Evolutionary conservation across 179 eudicot species (phyloP), one percentile per base, ranked within the genome.

Genomic region (Beta lomatogona): DNA sequence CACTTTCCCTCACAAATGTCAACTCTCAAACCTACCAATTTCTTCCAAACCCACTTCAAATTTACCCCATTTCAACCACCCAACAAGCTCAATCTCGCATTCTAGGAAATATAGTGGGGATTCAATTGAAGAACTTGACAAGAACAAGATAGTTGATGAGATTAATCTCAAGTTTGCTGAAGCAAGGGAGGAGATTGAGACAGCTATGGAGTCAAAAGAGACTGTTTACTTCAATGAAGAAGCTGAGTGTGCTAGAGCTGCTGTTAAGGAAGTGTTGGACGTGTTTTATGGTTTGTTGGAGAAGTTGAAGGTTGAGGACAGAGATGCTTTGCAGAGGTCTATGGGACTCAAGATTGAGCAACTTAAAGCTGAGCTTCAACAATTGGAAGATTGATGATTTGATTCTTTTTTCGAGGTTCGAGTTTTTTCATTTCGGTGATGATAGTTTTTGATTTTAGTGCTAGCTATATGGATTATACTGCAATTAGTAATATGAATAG

Each of bases 261-360:
- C 97, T 53, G 98, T 93, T 5, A 84, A 89, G 68, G 89, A 93
- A 75, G 97, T 92, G 12, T 57, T 94, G 83, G 93, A 88, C 6
- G 21, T 91, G 95, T 94, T 87, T 72, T 81, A 91, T 14, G 92
- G 85, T 4, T 78, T 94, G 88, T 71, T 91, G 74, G 87, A 77
- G 18, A 92, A 82, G 83, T 77, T 94, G 81, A 86, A 90, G 10
- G 90, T 83, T 52, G 82, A 78, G 21, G 92, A 93, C 73, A 93
- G 82, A 79, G 86, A 77, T 3, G 88, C 89, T 58, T 70, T 93
- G 70, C 88, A 82, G 76, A 88, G 98, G 86, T 90, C 98, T 9
- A 94, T 94, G 98, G 98, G 98, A 28, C 90, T 94, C 82, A 94
- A 94, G 88, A 91, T 94, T 77, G 94, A 94, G 90, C 98, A 94